Conservation (phyloP, 257 asterid genomes). For the Nicotiana knightiana region DNA sequence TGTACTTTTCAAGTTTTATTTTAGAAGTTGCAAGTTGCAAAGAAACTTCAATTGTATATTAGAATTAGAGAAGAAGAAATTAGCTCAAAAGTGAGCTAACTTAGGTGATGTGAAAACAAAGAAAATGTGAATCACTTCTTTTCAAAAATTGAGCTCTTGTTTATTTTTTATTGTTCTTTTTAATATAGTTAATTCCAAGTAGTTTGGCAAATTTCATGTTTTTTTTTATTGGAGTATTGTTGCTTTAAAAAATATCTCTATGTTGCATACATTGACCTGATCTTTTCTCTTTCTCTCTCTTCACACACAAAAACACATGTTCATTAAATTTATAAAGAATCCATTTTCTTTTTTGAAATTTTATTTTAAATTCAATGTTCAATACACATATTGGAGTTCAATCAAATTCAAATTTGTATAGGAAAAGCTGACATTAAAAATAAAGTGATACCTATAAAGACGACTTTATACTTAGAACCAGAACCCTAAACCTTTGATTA, state of each 20-base stretch:
- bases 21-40: constrained; percentile 6
- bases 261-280: constrained; percentile 7
- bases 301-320: neutral
- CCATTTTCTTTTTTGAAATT: no score
- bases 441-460: no score
- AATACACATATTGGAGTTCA: no score
- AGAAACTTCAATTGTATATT: constrained; percentile 9
- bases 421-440: no score
- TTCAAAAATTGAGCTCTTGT: neutral
- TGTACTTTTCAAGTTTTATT: neutral
- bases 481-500: no score
- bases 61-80: constrained; percentile 2
- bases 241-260: constrained; percentile 5
- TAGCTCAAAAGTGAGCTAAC: constrained; percentile 11
- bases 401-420: no score
- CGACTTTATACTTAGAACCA: rapidly evolving
- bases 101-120: neutral
- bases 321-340: neutral
- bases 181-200: neutral
- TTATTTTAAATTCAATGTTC: no score
- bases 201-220: neutral
- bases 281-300: neutral
- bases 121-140: neutral
- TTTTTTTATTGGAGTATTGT: neutral
- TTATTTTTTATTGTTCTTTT: neutral